Evolutionary conservation across 1,284 basidiomycete species (phyloP).

Genomic region (Earliella scabrosa): DNA sequence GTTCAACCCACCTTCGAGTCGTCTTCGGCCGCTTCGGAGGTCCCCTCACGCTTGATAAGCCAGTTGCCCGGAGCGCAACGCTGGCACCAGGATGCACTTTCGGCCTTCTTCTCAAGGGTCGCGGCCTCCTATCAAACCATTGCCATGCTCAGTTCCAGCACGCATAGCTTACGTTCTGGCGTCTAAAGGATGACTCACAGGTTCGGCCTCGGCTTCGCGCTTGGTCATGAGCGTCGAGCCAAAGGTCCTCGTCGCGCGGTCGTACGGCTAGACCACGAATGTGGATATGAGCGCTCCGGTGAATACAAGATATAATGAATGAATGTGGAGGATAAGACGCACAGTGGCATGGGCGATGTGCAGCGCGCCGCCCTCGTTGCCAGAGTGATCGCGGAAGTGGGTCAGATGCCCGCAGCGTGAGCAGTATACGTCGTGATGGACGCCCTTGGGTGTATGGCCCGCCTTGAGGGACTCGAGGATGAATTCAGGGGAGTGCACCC

Average conservation of each 20-base stretch:
- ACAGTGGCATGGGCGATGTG: constrained; percentile 10
- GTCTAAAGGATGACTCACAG: not conserved
- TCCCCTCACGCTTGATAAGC: not conserved
- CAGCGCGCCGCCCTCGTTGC: constrained; percentile 11
- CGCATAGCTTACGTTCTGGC: not conserved
- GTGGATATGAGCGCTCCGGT: not conserved
- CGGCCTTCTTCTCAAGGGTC: not conserved
- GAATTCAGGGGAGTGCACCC: constrained; percentile 20
- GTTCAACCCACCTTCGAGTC: too few relatives aligned
- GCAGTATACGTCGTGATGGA: constrained; percentile 22
- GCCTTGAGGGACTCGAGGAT: constrained; percentile 18
- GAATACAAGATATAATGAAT: not conserved
- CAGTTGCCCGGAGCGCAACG: not conserved
- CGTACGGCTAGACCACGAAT: constrained; percentile 2
- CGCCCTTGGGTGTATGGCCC: constrained; percentile 9
- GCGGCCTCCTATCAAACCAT: not conserved
- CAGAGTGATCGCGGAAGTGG: constrained; percentile 18
- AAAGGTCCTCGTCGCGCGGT: constrained; percentile 7
- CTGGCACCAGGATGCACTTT: not conserved
- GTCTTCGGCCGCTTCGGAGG: too few relatives aligned
- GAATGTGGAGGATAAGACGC: not conserved
- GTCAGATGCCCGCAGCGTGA: constrained; percentile 24
- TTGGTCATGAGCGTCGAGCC: not conserved
- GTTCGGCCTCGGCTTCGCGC: not conserved
- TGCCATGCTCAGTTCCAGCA: not conserved